Evolutionary conservation across 2,329 filamentous ascomycete species (phyloP), one percentile per base, ranked within the genome.

Genomic region (Penicillium polonicum): DNA sequence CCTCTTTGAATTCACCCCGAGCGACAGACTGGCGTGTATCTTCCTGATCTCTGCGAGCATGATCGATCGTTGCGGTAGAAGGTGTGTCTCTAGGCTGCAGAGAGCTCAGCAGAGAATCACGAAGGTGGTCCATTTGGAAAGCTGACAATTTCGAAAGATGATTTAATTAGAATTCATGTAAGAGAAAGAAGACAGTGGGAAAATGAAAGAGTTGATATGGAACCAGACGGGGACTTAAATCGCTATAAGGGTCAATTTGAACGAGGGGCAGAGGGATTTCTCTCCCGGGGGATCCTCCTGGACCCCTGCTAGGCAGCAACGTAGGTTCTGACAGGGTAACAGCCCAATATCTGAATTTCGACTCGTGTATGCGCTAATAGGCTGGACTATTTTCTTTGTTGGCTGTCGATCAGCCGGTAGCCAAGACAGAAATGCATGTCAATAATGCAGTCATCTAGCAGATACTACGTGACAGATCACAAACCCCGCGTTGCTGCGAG

Each of bases 61-160:
- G 8, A 12, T 48, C 43, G 4, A 5, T 1, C 19, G 17, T 35
- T n/a, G 2, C 4, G 25, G 19, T n/a, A 27, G 35, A 27, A 27
- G 52, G 52, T 4, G 36, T 25, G 43, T n/a, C 61, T 45, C 51
- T 51, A n/a, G 61, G 61, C 46, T 48, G 61, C 46, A 50, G 43
- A 33, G 59, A 44, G 43, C 61, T 53, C 31, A 63, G 56, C 38
- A 63, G 50, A 23, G 52, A 55, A 51, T 63, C 59, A 53, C 59
- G 59, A 27, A 61, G 48, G 29, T 63, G 52, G 25, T 59, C 2
- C 60, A 61, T 63, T 55, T 61, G 41, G 25, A 4, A 21, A 25
- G 19, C 7, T 23, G 21, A 2, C 21, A 15, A 25, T 45, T 5
- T 10, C 21, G 15, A 38, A 2, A 21, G 19, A 41, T 13, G 17